These are phyloP conservation scores for Tricholoma bakamatsutake DNA, from an alignment of 768 basidiomycete genomes.

Conservation along the genomic window DNA sequence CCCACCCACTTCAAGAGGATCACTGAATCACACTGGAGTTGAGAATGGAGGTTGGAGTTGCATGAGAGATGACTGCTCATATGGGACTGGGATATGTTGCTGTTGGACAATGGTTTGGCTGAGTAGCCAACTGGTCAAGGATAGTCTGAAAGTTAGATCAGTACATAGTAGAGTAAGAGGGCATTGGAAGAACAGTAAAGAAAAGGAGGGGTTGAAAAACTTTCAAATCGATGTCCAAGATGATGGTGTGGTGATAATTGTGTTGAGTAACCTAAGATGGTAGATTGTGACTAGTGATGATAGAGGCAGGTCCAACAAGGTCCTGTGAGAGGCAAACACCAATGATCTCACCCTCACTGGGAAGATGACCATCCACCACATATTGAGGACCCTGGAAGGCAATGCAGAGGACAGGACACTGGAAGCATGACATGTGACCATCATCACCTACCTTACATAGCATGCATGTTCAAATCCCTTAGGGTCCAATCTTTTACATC, in stretches of 20 bases:
- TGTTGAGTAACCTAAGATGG: not conserved
- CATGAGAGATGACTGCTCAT: not conserved
- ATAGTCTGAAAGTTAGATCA: not conserved
- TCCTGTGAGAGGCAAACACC: not conserved
- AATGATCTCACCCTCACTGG: not conserved
- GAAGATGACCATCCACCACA: not conserved
- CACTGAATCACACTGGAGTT: not conserved
- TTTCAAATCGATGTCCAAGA: not conserved
- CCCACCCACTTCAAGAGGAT: not conserved
- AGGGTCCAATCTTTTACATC: too few species aligned
- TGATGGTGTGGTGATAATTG: not conserved
- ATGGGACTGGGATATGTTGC: not conserved
- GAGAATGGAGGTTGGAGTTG: not conserved
- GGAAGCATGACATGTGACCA: too few species aligned
- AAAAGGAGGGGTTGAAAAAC: not conserved
- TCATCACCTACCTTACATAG: too few species aligned
- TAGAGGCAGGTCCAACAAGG: not conserved
- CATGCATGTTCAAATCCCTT: too few species aligned
- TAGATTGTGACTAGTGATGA: not conserved
- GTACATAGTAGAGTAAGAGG: not conserved
- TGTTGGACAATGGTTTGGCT: not conserved
- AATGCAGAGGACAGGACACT: not conserved
- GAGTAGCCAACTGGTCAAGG: not conserved
- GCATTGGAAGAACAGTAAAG: not conserved
- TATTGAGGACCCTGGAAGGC: not conserved